Percentiles rank a stretch among this genome's conserved stretches.
Conservation (phyloP, 306 rosid species). For the Acacia acuminata region DNA sequence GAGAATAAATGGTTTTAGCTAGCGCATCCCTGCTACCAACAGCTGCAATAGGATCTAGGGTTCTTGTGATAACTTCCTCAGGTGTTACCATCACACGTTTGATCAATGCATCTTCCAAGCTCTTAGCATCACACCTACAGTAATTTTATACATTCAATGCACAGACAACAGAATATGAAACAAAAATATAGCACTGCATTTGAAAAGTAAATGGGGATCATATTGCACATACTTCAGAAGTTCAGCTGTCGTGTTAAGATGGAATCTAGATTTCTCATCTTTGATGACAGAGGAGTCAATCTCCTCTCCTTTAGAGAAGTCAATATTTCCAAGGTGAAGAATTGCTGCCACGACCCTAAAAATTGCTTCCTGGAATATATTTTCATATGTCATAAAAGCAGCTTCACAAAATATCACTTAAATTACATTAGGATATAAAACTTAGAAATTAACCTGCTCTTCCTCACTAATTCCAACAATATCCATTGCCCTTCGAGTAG, state of each 20-base stretch:
- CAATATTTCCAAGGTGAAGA: conserved; percentile 96
- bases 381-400: conserved; percentile 36
- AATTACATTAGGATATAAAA: conserved; percentile 20
- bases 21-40: conserved; percentile 93
- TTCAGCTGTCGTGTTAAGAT: conserved; percentile 88
- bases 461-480: conserved; percentile 96
- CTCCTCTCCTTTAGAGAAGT: conserved; percentile 93
- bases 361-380: conserved; percentile 80
- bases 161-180: conserved; percentile 24
- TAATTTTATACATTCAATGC: conserved; percentile 18
- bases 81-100: conserved; percentile 99
- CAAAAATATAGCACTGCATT: conserved; percentile 23
- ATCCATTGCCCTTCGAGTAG: conserved; percentile 99
- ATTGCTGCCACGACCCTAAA: conserved; percentile 95
- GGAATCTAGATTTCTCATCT: conserved; percentile 92
- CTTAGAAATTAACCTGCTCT: conserved; percentile 74
- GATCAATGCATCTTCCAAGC: conserved; percentile 98
- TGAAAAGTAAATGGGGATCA: conserved; percentile 26
- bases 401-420: neutral
- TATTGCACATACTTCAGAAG: conserved; percentile 65
- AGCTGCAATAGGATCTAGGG: conserved; percentile 98
- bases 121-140: conserved; percentile 84
- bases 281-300: conserved; percentile 92
- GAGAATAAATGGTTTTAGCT: conserved; percentile 92
- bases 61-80: conserved; percentile 96